Conservation (phyloP, 169 alveolate genomes). For the Plasmodium inui region DNA sequence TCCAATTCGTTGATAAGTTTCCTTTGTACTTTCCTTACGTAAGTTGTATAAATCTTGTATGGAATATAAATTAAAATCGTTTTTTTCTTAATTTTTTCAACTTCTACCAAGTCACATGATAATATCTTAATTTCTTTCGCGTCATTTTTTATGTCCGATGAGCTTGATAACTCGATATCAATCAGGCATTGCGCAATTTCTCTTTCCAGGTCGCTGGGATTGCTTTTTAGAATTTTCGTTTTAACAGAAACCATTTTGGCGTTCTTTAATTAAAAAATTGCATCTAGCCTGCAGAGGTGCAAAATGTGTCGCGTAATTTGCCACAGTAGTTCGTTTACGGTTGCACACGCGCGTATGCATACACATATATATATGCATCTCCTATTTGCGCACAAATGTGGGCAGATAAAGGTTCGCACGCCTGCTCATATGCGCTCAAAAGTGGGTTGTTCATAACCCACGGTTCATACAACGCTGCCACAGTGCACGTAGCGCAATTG, state of each 20-base stretch:
- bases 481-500: background rate
- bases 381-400: background rate
- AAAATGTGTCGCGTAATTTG: constrained; percentile 11
- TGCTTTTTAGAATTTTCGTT: constrained; percentile 50
- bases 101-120: constrained; percentile 88
- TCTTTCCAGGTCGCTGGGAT: constrained; percentile 85
- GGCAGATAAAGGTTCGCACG: background rate
- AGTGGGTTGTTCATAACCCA: background rate
- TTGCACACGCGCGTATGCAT: background rate
- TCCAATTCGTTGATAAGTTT: constrained; percentile 94
- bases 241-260: constrained; percentile 65
- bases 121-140: constrained; percentile 87
- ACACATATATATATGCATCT: background rate
- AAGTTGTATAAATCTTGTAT: constrained; percentile 86
- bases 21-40: constrained; percentile 91
- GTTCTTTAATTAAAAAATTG: background rate
- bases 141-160: constrained; percentile 89
- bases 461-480: background rate
- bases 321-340: background rate
- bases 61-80: constrained; percentile 92
- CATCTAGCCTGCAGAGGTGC: constrained; percentile 18
- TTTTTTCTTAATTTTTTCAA: constrained; percentile 88
- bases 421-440: background rate
- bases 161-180: constrained; percentile 88
- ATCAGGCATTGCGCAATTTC: constrained; percentile 89